Base-by-base conservation (phyloP, 202 grass and related monocot species). In the Schoenoplectus triqueter region DNA sequence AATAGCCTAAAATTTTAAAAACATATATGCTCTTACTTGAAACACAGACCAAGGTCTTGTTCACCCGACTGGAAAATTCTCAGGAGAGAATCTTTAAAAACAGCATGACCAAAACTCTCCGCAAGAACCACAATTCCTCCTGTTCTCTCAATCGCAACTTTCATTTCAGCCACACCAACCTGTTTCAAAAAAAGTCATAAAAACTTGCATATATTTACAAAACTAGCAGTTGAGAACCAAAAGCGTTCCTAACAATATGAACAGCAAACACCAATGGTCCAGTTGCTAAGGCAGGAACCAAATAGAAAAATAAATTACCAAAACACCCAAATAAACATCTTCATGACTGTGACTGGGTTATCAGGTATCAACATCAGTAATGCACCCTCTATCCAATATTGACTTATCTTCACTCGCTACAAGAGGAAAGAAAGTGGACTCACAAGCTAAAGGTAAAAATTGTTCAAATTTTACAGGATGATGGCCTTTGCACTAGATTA, bases 101-200 rank as follows among this genome's bases (percentile, higher is more conserved):
- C 91, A 85, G 92, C 89, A 86, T 93, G 95, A 54, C 95, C 95
- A 90, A 97, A 97, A 88, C 95, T 97, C 87, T 97, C 95, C 73
- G 95, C 88, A 73, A 97, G 89, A 40, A 97, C 91, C 59, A 93
- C 90, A 89, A 97, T 90, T 57, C 95, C 95, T 55, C 95, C 95
- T 45, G 89, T 97, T 78, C 90, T 92, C 79, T 97, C 95, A 70
- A 97, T 90, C 76, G 92, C 89, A 87, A 97, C 91, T 92, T 97
- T 97, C 88, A 97, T 94, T 89, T 97, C 95, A 55, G 89, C 86
- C 86, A 97, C 79, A 68, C 95, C 95, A 85, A 97, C 91, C 92
- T 97, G 84, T 85, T 21, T 83, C 21, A 45, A 45, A 61, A 79
- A 6, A 57, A 83, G 7, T 57, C 44, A 10, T 44, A 83, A 83